phyloP scores from a whole-genome alignment of 202 grass and related monocot species.

The Panicum hallii region DNA sequence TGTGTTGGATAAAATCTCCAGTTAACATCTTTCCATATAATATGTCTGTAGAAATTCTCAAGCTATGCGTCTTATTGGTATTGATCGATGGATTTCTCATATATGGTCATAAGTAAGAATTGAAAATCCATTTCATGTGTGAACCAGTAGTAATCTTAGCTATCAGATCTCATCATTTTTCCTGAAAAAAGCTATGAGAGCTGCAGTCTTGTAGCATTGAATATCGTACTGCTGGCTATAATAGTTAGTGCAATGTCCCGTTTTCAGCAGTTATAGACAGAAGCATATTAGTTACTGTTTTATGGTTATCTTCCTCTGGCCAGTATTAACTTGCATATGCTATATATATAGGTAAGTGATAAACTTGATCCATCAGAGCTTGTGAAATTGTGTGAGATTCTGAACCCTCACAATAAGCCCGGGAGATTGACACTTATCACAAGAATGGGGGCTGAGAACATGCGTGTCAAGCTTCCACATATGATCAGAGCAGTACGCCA shows the following conservation, averaged over 20 bases:
- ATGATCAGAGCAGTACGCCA: slow-evolving; percentile 69
- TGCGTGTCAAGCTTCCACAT: slow-evolving; percentile 65
- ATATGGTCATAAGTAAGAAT: background rate
- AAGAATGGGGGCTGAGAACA: slow-evolving; percentile 80
- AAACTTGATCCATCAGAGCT: slow-evolving; percentile 78
- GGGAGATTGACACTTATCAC: slow-evolving; percentile 79
- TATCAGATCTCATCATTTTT: background rate
- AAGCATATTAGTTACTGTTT: background rate
- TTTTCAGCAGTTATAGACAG: background rate
- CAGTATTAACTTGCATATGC: background rate
- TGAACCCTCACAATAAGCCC: slow-evolving; percentile 79
- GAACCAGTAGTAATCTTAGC: background rate
- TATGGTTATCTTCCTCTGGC: background rate
- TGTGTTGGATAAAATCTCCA: background rate
- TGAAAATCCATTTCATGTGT: slow-evolving; percentile 18
- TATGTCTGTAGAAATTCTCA: background rate
- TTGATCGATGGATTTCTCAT: background rate
- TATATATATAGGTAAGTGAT: slow-evolving; percentile 72
- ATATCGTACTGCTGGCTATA: background rate
- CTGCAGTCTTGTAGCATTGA: background rate
- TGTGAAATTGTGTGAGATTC: slow-evolving; percentile 67
- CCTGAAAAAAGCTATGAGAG: background rate
- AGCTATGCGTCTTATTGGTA: background rate
- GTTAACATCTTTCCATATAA: background rate
- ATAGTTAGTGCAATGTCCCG: background rate